phyloP scores from a whole-genome alignment of 2,329 filamentous ascomycete genomes.

The Neocatenulostroma microsporum region DNA sequence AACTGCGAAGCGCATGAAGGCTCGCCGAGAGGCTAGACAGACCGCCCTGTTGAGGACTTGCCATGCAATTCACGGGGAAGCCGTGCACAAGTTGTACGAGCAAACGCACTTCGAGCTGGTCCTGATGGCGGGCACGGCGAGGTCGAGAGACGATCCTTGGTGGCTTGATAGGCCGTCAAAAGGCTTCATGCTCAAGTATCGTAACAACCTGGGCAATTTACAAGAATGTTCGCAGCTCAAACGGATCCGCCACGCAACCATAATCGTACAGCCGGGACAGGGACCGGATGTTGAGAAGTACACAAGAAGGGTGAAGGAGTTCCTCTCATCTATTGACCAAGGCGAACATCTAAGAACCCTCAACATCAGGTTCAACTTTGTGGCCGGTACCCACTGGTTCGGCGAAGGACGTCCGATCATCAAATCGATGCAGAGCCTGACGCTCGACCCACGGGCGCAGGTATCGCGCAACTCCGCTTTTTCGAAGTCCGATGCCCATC shows the following conservation, averaged over 20 bases:
- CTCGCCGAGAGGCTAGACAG: too few species aligned
- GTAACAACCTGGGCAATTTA: constrained; percentile 1
- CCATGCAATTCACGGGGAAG: constrained; percentile 1
- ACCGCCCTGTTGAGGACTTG: constrained; percentile 4
- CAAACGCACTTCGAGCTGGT: constrained; percentile 4
- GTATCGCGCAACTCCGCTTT: too few species aligned
- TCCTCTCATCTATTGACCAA: constrained; percentile 33
- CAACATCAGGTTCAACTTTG: background rate
- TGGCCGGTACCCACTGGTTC: too few species aligned
- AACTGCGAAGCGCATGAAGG: background rate
- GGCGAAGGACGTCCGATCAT: too few species aligned
- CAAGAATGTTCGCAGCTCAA: background rate
- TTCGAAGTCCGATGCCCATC: too few species aligned
- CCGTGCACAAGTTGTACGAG: constrained; percentile 3
- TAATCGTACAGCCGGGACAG: constrained; percentile 2
- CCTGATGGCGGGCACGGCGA: constrained; percentile 1
- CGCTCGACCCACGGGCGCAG: too few species aligned
- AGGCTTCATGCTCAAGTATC: background rate
- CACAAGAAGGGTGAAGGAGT: constrained; percentile 26
- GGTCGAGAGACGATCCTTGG: background rate
- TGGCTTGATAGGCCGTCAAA: too few species aligned
- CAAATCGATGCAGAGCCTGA: too few species aligned
- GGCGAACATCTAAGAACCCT: background rate
- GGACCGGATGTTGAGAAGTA: background rate
- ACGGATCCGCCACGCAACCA: constrained; percentile 3